Conservation (phyloP, 2,329 filamentous ascomycete species). For the Geosmithia putterillii region DNA sequence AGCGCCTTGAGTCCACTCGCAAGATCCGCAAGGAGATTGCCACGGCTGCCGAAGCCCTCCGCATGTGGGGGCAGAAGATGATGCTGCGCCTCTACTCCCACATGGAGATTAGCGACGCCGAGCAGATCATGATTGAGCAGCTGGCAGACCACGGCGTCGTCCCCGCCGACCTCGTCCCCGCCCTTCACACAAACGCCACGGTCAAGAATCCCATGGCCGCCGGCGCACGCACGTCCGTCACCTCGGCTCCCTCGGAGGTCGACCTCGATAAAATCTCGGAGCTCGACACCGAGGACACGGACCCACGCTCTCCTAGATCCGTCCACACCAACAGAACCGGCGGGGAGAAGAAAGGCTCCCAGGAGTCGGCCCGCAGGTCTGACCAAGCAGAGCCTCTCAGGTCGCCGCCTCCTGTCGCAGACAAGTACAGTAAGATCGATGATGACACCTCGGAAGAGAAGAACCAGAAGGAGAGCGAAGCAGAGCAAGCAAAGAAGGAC, state of each 20-base stretch:
- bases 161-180: conserved; percentile 69
- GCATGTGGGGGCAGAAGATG: conserved; percentile 97
- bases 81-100: conserved; percentile 91
- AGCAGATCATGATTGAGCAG: conserved; percentile 99
- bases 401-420: neutral
- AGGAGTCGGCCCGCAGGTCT: neutral
- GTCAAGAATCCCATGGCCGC: conserved; percentile 86
- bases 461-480: neutral
- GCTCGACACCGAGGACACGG: neutral
- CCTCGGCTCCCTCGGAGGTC: neutral
- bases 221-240: conserved; percentile 3
- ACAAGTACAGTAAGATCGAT: neutral
- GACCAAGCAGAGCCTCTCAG: conserved; percentile 1
- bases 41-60: conserved; percentile 62
- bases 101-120: conserved; percentile 86
- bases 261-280: neutral
- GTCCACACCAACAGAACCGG: neutral
- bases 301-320: neutral
- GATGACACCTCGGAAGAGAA: neutral
- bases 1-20: conserved; percentile 48
- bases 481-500: neutral
- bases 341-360: neutral
- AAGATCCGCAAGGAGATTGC: conserved; percentile 60
- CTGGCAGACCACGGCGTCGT: conserved; percentile 84
- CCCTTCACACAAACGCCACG: conserved; percentile 81